Evolutionary conservation across 305 asterid species (phyloP).

Genomic region (Fraxinus greggii): DNA sequence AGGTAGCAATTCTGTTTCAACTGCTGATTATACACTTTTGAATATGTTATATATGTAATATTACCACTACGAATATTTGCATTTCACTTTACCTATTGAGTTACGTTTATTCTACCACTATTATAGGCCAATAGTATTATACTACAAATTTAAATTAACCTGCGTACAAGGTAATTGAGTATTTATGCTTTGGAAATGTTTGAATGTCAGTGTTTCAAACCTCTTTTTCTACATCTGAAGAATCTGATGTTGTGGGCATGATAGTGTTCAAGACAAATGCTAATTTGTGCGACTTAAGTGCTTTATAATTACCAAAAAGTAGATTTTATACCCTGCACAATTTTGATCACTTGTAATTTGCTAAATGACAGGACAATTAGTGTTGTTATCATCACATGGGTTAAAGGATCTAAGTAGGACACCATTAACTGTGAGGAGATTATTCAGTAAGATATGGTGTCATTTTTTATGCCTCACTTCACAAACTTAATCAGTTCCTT

Average conservation of each 20-base stretch:
- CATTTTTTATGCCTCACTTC: neutral
- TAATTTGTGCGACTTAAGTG: neutral
- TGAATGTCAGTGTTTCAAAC: neutral
- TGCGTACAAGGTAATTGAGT: neutral
- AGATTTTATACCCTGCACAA: neutral
- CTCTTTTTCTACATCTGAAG: neutral
- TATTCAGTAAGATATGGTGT: neutral
- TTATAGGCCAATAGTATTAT: neutral
- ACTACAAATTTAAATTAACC: neutral
- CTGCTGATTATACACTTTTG: constrained; percentile 11
- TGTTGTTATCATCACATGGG: neutral
- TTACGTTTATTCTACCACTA: neutral
- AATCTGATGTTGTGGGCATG: neutral
- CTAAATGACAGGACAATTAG: neutral
- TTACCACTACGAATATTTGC: constrained; percentile 2
- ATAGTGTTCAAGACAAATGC: constrained; percentile 2
- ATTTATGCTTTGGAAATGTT: neutral
- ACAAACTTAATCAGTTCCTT: neutral
- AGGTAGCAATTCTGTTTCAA: constrained; percentile 52
- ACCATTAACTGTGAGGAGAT: neutral
- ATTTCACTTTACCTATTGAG: constrained; percentile 9
- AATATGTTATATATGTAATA: constrained; percentile 9
- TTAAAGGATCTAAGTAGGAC: neutral
- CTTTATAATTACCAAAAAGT: neutral
- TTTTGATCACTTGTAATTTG: neutral